Evolutionary conservation across 2,329 filamentous ascomycete genomes (phyloP).

Genomic region (Rutstroemia sp.): DNA sequence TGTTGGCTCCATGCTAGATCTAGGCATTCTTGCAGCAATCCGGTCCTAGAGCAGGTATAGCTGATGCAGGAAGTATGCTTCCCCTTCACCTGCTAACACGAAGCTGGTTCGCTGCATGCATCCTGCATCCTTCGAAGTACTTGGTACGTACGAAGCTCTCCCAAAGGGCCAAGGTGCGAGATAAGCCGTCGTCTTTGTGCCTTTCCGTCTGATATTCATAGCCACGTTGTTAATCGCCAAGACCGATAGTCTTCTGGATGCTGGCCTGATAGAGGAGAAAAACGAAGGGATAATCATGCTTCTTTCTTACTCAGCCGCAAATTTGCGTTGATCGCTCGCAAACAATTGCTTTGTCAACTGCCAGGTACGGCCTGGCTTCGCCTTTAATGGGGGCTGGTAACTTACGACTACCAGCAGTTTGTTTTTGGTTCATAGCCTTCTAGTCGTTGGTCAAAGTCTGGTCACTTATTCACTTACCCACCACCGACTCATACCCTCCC

Average conservation of each 20-base stretch:
- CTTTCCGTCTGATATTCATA: background rate
- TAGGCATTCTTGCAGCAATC: background rate
- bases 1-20: background rate
- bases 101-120: too few relatives aligned
- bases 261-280: background rate
- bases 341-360: background rate
- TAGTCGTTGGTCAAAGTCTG: background rate
- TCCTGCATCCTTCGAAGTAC: too few relatives aligned
- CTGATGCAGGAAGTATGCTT: too few relatives aligned
- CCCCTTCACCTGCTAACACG: too few relatives aligned
- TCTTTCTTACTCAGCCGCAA: slow-evolving; percentile 5
- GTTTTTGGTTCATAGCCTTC: too few relatives aligned
- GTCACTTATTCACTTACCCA: background rate
- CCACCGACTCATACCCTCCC: background rate
- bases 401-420: too few relatives aligned
- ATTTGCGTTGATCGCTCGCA: background rate
- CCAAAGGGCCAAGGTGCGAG: background rate
- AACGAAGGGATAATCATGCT: background rate
- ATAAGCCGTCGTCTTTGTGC: background rate
- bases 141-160: too few relatives aligned
- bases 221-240: too few relatives aligned
- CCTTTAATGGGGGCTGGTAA: slow-evolving; percentile 1
- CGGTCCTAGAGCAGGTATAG: too few relatives aligned
- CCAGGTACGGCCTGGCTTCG: background rate
- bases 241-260: background rate